A percentile compares a stretch with the other conserved stretches of the same genome.
phyloP scores from a whole-genome alignment of 176 grass and related monocot species.

The Oryza glumipatula region DNA sequence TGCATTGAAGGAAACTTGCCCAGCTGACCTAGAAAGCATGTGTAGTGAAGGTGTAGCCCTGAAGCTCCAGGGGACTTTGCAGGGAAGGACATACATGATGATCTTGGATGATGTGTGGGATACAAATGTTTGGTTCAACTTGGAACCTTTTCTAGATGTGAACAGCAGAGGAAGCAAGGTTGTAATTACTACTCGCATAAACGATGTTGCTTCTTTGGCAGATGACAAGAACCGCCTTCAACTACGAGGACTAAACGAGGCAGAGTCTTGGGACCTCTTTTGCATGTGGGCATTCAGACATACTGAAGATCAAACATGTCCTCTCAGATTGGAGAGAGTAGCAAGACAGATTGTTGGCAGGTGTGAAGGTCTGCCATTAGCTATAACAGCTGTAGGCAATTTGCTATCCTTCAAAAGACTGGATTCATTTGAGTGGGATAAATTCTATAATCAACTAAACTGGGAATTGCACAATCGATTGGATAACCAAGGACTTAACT shows the following conservation, averaged over 20 bases:
- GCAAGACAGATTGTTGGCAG: not conserved
- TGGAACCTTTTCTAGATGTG: no score
- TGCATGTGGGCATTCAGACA: not conserved
- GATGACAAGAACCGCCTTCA: not conserved
- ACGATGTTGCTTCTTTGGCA: not conserved
- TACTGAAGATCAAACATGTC: not conserved
- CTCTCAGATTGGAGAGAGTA: not conserved
- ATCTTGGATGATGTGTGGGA: no score
- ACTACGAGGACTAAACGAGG: not conserved
- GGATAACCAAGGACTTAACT: not conserved
- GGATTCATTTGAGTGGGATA: not conserved
- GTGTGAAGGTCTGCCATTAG: not conserved
- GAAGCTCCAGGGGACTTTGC: no score
- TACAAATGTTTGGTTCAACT: no score
- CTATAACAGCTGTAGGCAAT: not conserved
- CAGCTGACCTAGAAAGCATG: no score
- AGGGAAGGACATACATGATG: no score
- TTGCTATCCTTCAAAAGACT: not conserved
- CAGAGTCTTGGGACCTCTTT: not conserved
- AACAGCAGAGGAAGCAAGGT: no score
- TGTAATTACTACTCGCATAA: no score
- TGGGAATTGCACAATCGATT: not conserved
- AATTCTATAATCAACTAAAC: not conserved
- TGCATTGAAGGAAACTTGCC: no score
- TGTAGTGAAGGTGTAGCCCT: no score